Evolutionary conservation across 345 rosid species (phyloP).

Genomic region (Leavenworthia alabamica): DNA sequence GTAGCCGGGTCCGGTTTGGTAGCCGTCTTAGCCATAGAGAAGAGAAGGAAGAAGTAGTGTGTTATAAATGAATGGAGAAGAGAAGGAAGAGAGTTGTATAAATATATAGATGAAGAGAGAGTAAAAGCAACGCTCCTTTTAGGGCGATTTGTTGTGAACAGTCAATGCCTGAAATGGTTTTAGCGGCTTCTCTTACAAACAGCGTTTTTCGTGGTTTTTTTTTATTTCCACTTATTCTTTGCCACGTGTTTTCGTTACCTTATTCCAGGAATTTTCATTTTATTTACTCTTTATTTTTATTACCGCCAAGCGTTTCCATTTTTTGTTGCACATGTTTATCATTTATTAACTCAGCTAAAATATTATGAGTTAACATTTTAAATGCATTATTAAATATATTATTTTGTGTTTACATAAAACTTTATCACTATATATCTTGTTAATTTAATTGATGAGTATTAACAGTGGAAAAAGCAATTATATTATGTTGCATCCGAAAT

Average conservation of each 20-base stretch:
- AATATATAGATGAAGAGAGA: slow-evolving; percentile 8
- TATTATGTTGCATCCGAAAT: too few relatives aligned
- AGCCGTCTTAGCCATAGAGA: slow-evolving; percentile 24
- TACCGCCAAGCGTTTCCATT: slow-evolving; percentile 4
- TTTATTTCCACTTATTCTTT: slow-evolving; percentile 2
- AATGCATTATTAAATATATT: too few relatives aligned
- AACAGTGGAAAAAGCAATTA: too few relatives aligned
- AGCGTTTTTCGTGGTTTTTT: slow-evolving; percentile 28
- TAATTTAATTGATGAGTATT: not conserved
- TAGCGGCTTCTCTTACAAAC: slow-evolving; percentile 47
- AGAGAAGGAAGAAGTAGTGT: not conserved
- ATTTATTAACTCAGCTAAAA: too few relatives aligned
- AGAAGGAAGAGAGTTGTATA: not conserved
- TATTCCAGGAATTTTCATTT: not conserved
- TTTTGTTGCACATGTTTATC: too few relatives aligned
- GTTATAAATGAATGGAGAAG: slow-evolving; percentile 29
- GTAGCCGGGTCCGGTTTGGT: slow-evolving; percentile 25
- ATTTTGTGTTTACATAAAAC: not conserved
- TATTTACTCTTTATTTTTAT: slow-evolving; percentile 4
- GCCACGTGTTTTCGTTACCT: slow-evolving; percentile 32
- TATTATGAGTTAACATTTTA: too few relatives aligned
- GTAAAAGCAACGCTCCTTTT: slow-evolving; percentile 50
- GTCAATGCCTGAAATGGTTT: slow-evolving; percentile 35
- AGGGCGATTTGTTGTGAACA: slow-evolving; percentile 42
- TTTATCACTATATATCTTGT: not conserved